Conservation (phyloP, 495 filamentous ascomycete genomes). For the Thermothielavioides terrestris region DNA sequence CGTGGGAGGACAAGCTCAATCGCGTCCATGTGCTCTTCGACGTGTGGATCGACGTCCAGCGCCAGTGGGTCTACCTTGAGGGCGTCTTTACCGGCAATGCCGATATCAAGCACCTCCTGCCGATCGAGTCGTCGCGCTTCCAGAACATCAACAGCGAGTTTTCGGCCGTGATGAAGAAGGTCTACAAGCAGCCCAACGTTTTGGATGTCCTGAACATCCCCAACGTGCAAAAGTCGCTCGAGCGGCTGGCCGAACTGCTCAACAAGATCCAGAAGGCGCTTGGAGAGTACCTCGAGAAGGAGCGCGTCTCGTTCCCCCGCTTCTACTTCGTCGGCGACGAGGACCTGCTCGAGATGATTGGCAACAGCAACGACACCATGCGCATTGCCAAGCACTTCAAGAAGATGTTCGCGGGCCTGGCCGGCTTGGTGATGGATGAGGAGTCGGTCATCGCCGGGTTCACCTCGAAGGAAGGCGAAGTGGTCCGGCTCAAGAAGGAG, state of each 20-base stretch:
- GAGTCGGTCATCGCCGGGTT: constrained; percentile 82
- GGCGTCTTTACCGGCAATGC: constrained; percentile 97
- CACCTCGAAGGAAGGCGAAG: constrained; percentile 91
- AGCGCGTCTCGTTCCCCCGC: constrained; percentile 90
- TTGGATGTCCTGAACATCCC: constrained; percentile 92
- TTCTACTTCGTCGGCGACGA: constrained; percentile 99
- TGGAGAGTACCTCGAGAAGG: constrained; percentile 95
- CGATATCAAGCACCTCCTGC: constrained; percentile 96
- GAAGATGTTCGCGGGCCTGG: constrained; percentile 98
- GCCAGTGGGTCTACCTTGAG: constrained; percentile 98
- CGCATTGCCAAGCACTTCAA: constrained; percentile 97
- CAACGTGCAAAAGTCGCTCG: constrained; percentile 88
- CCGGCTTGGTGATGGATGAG: constrained; percentile 83
- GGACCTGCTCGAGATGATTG: constrained; percentile 98
- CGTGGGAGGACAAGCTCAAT: constrained; percentile 98
- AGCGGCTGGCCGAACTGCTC: constrained; percentile 86
- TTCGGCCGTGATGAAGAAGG: constrained; percentile 95
- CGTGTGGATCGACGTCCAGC: constrained; percentile 98
- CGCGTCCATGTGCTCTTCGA: constrained; percentile 95
- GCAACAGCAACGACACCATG: constrained; percentile 93
- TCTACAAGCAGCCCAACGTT: constrained; percentile 87
- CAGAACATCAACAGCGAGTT: constrained; percentile 99
- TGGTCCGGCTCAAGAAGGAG: constrained; percentile 75
- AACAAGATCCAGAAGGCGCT: constrained; percentile 99
- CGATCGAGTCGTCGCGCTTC: constrained; percentile 90